Evolutionary conservation across 1,139 yeast genomes (phyloP).

Genomic region (Pichia kudriavzevii): DNA sequence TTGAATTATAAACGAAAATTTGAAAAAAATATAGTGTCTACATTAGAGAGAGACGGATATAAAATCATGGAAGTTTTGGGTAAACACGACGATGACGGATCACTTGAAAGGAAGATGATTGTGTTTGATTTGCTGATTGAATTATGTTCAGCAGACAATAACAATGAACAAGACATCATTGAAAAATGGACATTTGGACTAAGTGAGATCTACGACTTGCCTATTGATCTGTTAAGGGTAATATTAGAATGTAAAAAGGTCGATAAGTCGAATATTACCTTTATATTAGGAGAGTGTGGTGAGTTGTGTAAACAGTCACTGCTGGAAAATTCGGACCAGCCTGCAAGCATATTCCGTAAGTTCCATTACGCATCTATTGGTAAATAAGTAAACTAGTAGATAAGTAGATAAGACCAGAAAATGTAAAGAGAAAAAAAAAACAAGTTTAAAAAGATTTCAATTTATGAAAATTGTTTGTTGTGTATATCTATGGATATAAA

Average conservation of each 20-base stretch:
- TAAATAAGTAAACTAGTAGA: neutral
- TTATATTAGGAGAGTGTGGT: slow-evolving; percentile 19
- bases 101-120: slow-evolving; percentile 39
- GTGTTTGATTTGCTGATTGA: slow-evolving; percentile 70
- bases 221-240: slow-evolving; percentile 57
- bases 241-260: slow-evolving; percentile 34
- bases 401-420: neutral
- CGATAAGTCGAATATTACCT: slow-evolving; percentile 12
- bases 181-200: slow-evolving; percentile 53
- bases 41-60: slow-evolving; percentile 59
- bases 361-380: slow-evolving; percentile 9
- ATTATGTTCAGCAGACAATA: slow-evolving; percentile 48
- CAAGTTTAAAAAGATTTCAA: neutral
- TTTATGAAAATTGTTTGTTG: neutral
- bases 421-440: neutral
- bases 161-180: slow-evolving; percentile 43
- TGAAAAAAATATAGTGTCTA: slow-evolving; percentile 52
- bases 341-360: slow-evolving; percentile 10
- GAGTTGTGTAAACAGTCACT: slow-evolving; percentile 12
- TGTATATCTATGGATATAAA: neutral
- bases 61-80: slow-evolving; percentile 32
- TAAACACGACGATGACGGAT: slow-evolving; percentile 15
- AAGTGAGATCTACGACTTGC: slow-evolving; percentile 55
- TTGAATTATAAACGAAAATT: slow-evolving; percentile 37
- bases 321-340: slow-evolving; percentile 6